A percentile compares a stretch with the other conserved stretches of the same genome.
Conservation (phyloP, 208 protist species). For the Crithidia brevicula region DNA sequence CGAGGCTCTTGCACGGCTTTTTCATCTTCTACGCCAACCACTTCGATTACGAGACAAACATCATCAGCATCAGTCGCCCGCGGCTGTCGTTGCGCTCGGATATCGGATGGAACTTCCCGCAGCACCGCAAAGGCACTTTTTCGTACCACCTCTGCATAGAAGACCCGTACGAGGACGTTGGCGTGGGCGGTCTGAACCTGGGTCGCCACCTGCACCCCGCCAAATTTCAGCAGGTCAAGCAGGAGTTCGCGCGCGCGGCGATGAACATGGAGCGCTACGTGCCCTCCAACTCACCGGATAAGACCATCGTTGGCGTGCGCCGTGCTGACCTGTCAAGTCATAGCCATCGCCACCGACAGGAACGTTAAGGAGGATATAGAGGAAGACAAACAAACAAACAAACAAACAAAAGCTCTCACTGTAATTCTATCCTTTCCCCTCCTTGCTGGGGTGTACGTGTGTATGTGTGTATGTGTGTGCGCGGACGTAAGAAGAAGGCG, state of each 20-base stretch:
- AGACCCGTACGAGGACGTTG: constrained; percentile 91
- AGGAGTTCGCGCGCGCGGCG: constrained; percentile 83
- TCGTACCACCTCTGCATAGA: constrained; percentile 87
- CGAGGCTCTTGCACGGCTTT: constrained; percentile 81
- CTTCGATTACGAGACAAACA: constrained; percentile 85
- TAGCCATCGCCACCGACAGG: constrained; percentile 18
- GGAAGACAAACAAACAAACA: too few species aligned
- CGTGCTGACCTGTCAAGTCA: constrained; percentile 58
- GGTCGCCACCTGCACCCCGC: constrained; percentile 85
- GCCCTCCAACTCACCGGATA: constrained; percentile 74
- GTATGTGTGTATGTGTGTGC: too few species aligned
- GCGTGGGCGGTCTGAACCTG: constrained; percentile 82
- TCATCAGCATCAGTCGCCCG: constrained; percentile 80
- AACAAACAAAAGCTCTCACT: too few species aligned
- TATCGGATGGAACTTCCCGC: constrained; percentile 80
- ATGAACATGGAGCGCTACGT: constrained; percentile 84
- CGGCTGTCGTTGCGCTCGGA: constrained; percentile 63
- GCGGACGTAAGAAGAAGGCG: too few species aligned
- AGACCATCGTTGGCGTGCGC: constrained; percentile 81
- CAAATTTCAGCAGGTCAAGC: constrained; percentile 91
- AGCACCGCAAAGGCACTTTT: constrained; percentile 80
- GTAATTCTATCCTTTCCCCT: too few species aligned
- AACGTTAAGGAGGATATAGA: neutral
- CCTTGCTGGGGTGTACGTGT: too few species aligned
- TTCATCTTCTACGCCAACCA: constrained; percentile 86